Conservation (phyloP, 805 yeast species). For the Grigorovia jiainica region DNA sequence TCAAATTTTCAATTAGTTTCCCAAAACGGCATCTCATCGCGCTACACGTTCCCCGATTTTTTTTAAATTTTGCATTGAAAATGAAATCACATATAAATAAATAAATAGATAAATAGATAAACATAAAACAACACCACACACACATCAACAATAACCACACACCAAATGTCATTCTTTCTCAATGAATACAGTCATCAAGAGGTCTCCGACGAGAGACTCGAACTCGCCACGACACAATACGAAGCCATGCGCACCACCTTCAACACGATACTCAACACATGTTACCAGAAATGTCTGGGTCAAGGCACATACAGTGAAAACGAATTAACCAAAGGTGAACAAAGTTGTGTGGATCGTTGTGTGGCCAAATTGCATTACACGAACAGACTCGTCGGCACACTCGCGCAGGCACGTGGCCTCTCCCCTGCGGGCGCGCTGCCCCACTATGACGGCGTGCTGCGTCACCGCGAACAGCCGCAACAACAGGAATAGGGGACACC, state of each 20-base stretch:
- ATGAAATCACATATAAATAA: too few species aligned
- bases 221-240: conserved; percentile 58
- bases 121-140: background rate
- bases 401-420: conserved; percentile 36
- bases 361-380: conserved; percentile 73
- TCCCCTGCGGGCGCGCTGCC: conserved; percentile 38
- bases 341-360: conserved; percentile 76
- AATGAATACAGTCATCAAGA: conserved; percentile 35
- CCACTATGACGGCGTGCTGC: conserved; percentile 14
- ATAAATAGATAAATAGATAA: too few species aligned
- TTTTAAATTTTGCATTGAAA: too few species aligned
- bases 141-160: conserved; percentile 16
- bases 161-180: conserved; percentile 61
- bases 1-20: too few species aligned
- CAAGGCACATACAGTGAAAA: conserved; percentile 72
- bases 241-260: conserved; percentile 52
- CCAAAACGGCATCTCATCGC: too few species aligned
- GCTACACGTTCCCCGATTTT: too few species aligned
- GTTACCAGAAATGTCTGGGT: conserved; percentile 71
- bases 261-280: conserved; percentile 46
- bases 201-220: conserved; percentile 51
- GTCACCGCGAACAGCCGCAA: background rate
- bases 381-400: conserved; percentile 51
- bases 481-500: background rate
- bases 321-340: conserved; percentile 79